Base-by-base conservation (phyloP, 1,139 yeast species). In the Arxiozyma heterogenica region DNA sequence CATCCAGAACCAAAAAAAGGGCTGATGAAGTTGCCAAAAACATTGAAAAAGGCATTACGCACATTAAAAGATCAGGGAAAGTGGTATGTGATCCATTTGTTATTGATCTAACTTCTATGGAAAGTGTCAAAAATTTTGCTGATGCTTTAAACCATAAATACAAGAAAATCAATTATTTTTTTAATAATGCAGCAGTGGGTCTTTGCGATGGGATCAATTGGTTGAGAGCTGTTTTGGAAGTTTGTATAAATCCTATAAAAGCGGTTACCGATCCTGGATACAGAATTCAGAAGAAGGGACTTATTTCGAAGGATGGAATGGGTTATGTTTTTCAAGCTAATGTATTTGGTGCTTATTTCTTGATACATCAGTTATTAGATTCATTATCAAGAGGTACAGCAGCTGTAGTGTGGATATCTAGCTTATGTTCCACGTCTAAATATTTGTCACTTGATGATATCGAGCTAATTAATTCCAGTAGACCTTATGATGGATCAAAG, bases 271-370 rank as follows among this genome's bases (percentile, higher is more conserved):
- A 82, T 57, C 95, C 95, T 6, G 81, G 82, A 2, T 90, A 86
- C 72, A 90, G 91, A 69, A 76, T 84, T 42, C 98, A 93, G 72
- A 75, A 78, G 55, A 75, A 78, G 1, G 96, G 97, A 1, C 81
- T 83, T 41, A 79, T 76, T 61, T 79, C 95, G 0, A 67, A 64
- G 20, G 89, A 81, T 62, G 90, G 81, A 0, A 63, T 93, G 75
- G 98, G 98, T 1, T 73, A 86, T 42, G 89, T 90, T 9, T 93
- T 93, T 72, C 96, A 93, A 71, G 95, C 95, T 6, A 93, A 93
- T 66, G 96, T 91, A 20, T 86, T 93, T 70, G 96, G 96, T 0
- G 98, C 98, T 1, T 90, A 87, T 73, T 93, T 83, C 68, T 73
- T 93, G 54, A 73, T 87, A 47, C 86, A 83, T 61, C 82, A 76